Evolutionary conservation across 768 basidiomycete genomes (phyloP), one percentile per base, ranked within the genome.

Genomic region (Suillus americanus): DNA sequence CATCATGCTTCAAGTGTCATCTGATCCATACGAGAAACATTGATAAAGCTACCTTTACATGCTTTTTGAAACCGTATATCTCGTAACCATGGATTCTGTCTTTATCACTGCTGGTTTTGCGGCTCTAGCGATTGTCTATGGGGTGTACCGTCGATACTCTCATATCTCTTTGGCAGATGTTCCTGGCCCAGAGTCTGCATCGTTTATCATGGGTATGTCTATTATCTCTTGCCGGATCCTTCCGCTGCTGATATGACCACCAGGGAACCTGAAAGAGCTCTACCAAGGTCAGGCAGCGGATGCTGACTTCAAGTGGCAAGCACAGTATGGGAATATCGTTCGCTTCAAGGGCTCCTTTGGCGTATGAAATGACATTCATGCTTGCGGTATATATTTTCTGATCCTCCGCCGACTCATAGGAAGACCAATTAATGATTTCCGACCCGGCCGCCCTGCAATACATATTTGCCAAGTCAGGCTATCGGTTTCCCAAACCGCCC

Each of bases 381-480:
- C 33, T 9, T 20, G 16, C n/a, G 12, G 3, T 16, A 14, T 18
- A 10, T 45, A 62, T 73, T 73, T 43, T 25, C 46, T 60, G 20
- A 45, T 38, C 23, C 33, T 54, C 33, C 64, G 67, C 25, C 60
- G 28, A 33, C 53, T 60, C 48, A 18, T 61, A 83, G 83, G 79
- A 78, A 66, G 79, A 84, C 62, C 74, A 79, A 33, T 79, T 85
- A 18, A 68, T 83, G 40, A 67, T 85, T 4, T 73, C 81, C 6
- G 84, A 86, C 69, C 79, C 82, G 5, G 85, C 85, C 66, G 83
- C 82, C 7, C 50, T 78, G 0, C 75, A 72, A 43, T 68, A 68
- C 60, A 75, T 85, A 43, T 78, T 80, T 65, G 77, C 79, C 35
- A 80, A 80, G 2, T 75, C 79, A 3, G 80, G 76, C 2, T 82